Conservation (phyloP, 179 eudicot species). For the Vitellaria paradoxa region DNA sequence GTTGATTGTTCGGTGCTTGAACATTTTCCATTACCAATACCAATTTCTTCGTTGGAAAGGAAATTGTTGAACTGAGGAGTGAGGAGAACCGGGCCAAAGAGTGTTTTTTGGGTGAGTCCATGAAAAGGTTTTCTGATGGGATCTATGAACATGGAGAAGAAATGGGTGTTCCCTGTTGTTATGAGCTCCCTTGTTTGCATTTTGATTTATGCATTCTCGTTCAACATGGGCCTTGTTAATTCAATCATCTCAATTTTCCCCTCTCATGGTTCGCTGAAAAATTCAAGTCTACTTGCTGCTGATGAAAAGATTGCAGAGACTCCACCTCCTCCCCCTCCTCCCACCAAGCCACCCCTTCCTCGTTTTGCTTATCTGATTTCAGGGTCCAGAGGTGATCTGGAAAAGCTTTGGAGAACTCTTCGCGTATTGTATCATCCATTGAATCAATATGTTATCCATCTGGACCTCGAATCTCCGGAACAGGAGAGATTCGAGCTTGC, state of each 20-base stretch:
- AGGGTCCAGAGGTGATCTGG: constrained; percentile 62
- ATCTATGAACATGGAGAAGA: constrained; percentile 55
- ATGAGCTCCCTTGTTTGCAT: constrained; percentile 53
- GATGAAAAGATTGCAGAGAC: constrained; percentile 28
- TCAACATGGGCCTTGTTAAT: constrained; percentile 68
- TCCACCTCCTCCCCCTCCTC: constrained; percentile 8
- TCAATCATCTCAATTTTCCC: constrained; percentile 48
- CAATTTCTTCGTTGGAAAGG: not conserved
- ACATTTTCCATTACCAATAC: not conserved
- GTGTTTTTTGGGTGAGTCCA: constrained; percentile 13
- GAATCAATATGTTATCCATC: constrained; percentile 24
- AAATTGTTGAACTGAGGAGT: not conserved
- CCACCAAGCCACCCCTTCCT: constrained; percentile 21
- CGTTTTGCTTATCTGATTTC: constrained; percentile 67
- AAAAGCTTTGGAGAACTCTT: constrained; percentile 56
- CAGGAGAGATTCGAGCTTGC: constrained; percentile 23
- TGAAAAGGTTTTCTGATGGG: constrained; percentile 39
- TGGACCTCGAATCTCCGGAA: constrained; percentile 23
- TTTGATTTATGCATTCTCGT: constrained; percentile 60
- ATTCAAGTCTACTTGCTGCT: constrained; percentile 37
- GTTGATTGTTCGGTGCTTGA: constrained; percentile 8
- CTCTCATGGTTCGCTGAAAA: constrained; percentile 32
- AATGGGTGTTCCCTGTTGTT: constrained; percentile 74
- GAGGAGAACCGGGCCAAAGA: constrained; percentile 10
- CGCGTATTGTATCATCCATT: constrained; percentile 30